Conservation (phyloP, 2,329 filamentous ascomycete genomes). For the Penicillium hordei region DNA sequence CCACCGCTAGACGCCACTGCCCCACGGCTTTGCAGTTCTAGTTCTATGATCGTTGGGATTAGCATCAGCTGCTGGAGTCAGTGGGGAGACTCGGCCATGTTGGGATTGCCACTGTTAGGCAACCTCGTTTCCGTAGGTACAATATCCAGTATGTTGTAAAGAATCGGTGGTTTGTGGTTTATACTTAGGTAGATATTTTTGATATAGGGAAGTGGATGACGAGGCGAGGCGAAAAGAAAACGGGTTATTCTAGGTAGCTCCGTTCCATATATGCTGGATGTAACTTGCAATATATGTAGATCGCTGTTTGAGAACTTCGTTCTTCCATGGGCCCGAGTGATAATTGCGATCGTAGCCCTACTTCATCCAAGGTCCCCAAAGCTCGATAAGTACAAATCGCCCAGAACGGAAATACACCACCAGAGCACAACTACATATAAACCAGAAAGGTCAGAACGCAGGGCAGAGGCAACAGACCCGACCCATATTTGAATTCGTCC, state of each 20-base stretch:
- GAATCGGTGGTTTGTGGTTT: not conserved
- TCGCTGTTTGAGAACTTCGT: not conserved
- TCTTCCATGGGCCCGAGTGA: not conserved
- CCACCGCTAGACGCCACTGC: conserved; percentile 14
- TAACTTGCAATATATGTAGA: too few relatives aligned
- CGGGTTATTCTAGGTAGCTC: not conserved
- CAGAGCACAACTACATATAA: not conserved
- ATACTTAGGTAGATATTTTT: not conserved
- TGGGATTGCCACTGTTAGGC: conserved; percentile 19
- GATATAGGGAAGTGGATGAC: not conserved
- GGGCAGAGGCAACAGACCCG: not conserved
- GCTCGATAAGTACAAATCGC: not conserved
- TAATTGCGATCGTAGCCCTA: not conserved
- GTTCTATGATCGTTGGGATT: not conserved
- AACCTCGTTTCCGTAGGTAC: not conserved
- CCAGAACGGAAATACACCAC: not conserved
- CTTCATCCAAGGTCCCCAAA: not conserved
- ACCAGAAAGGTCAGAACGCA: not conserved
- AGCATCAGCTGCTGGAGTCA: not conserved
- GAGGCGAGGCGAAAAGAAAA: not conserved
- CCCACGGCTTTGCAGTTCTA: conserved; percentile 5
- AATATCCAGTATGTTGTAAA: not conserved
- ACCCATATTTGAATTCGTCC: not conserved
- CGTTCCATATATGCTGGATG: not conserved
- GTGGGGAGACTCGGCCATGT: not conserved